Conservation (phyloP, 805 yeast genomes). For the Wickerhamomyces canadensis region DNA sequence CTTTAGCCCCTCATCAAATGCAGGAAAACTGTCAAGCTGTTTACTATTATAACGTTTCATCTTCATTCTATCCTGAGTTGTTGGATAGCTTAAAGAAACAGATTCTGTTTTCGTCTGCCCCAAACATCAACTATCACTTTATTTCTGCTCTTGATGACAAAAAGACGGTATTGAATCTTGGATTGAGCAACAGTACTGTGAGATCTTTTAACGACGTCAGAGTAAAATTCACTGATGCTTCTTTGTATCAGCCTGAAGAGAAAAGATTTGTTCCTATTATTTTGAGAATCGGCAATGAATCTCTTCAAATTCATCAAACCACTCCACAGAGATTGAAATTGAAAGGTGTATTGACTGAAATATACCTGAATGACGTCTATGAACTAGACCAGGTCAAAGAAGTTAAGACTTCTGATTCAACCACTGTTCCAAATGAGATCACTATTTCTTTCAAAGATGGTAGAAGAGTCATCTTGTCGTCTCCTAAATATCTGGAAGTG, state of each 20-base stretch:
- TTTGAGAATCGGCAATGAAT: constrained; percentile 64
- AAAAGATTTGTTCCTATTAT: constrained; percentile 55
- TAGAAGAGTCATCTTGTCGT: constrained; percentile 35
- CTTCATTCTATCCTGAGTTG: constrained; percentile 22
- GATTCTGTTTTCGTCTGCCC: constrained; percentile 10
- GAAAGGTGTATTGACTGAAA: constrained; percentile 28
- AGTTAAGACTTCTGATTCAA: constrained; percentile 34
- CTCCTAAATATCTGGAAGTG: constrained; percentile 55
- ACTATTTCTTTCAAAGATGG: constrained; percentile 36
- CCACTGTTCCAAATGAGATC: constrained; percentile 47
- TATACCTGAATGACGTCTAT: constrained; percentile 39
- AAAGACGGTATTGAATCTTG: constrained; percentile 36
- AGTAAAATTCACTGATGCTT: constrained; percentile 46
- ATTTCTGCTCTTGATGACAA: constrained; percentile 42
- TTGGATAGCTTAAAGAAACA: constrained; percentile 20
- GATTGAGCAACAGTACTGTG: constrained; percentile 37
- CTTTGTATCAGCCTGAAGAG: constrained; percentile 41
- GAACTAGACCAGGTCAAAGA: constrained; percentile 34
- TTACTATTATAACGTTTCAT: constrained; percentile 40
- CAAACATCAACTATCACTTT: constrained; percentile 28
- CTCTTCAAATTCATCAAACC: constrained; percentile 48
- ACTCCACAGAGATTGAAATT: constrained; percentile 37
- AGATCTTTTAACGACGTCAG: constrained; percentile 43
- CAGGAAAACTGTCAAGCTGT: constrained; percentile 46
- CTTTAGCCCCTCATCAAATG: constrained; percentile 47